Evolutionary conservation across 2,329 filamentous ascomycete species (phyloP), one percentile per base, ranked within the genome.

Genomic region (Fusarium sp.): DNA sequence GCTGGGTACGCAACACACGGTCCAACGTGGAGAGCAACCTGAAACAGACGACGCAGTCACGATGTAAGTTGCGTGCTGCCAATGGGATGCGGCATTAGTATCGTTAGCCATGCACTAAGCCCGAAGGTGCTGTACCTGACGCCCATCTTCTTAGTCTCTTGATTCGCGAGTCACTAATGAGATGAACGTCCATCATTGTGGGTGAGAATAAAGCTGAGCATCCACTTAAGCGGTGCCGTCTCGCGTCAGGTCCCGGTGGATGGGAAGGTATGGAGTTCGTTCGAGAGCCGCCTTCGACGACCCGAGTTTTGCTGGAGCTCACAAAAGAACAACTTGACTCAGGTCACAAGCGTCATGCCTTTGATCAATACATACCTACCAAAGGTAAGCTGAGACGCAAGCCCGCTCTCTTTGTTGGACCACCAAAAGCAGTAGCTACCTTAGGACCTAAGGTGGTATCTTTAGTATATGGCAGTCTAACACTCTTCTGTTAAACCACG

Each of bases 21-120:
- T 63, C 60, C 66, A 70, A 72, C 59, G 57, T 54, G 66, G 66
- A 75, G 61, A 71, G 55, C 58, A 56, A 74, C 73, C 73, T 75
- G 73, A 75, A 75, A 75, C 73, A 60, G 57, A 66, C 54, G 62
- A 73, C 59, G 62, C 63, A 55, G 63, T 72, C 63, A 32, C 55
- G 42, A 52, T 62, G 54, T 50, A 62, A 70, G 58, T 63, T 56
- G 54, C 60, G 46, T 46, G 34, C n/a, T 63, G 43, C 40, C 58
- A 30, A 60, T 71, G 57, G 46, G 63, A 59, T 51, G 38, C 57
- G 58, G 56, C 43, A 64, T 53, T 54, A 30, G 52, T 38, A 55
- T 67, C 45, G 57, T 60, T 62, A 63, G 50, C 38, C 44, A 63
- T 34, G 52, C 55, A 58, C 52, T 51, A 49, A 27, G 57, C 49